Percentiles rank a stretch among this genome's conserved stretches.
Evolutionary conservation across 345 rosid genomes (phyloP).

Genomic region (Eucalyptus decipiens): DNA sequence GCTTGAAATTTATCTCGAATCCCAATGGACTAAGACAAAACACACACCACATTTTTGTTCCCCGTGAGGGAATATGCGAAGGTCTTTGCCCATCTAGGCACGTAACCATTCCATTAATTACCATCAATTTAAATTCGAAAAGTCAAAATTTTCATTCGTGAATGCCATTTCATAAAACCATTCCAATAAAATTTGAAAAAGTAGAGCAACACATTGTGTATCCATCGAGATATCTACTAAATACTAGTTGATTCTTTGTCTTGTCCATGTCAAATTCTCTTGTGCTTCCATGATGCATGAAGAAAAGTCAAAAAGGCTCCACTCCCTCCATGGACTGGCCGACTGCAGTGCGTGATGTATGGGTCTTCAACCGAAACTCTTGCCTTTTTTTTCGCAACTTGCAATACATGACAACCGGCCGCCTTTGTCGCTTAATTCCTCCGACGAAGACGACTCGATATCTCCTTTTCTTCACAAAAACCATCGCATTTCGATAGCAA

Average conservation of each 20-base stretch:
- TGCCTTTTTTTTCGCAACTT: not conserved
- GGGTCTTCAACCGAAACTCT: not conserved
- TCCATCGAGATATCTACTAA: not conserved
- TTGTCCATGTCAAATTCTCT: not conserved
- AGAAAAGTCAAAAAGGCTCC: not conserved
- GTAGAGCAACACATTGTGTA: not conserved
- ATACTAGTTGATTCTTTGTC: not conserved
- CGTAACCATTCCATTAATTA: not conserved
- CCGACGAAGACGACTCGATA: not conserved
- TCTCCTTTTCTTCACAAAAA: not conserved
- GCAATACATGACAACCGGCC: not conserved
- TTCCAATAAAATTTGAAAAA: not conserved
- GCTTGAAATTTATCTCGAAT: not conserved
- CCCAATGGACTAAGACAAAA: not conserved
- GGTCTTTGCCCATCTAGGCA: not conserved
- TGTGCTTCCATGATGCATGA: not conserved
- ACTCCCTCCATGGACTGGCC: not conserved
- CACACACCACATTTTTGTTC: not conserved
- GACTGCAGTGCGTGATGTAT: not conserved
- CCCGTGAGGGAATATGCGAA: not conserved
- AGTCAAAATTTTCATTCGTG: not conserved
- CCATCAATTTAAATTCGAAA: not conserved
- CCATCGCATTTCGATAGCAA: not conserved
- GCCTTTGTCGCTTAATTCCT: not conserved
- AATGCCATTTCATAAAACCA: not conserved